A percentile compares a stretch with the other conserved stretches of the same genome.
Evolutionary conservation across 2,329 filamentous ascomycete species (phyloP).

Genomic region (Alternaria gansuensis): DNA sequence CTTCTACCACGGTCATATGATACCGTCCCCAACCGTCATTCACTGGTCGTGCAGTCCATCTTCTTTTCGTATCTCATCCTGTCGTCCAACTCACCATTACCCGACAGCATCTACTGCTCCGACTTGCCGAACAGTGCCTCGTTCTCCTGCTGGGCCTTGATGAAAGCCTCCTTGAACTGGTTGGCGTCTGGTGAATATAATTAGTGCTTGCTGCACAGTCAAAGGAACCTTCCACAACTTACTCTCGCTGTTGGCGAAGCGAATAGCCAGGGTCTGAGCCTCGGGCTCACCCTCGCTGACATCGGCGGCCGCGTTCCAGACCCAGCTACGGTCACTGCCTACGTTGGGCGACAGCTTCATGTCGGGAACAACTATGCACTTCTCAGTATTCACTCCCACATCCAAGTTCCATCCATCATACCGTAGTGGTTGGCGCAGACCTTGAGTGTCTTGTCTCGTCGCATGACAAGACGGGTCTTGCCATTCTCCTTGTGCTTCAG

Average conservation of each 20-base stretch:
- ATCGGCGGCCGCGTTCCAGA: slow-evolving; percentile 98
- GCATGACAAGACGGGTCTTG: slow-evolving; percentile 98
- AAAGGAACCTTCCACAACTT: slow-evolving; percentile 56
- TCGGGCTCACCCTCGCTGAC: slow-evolving; percentile 98
- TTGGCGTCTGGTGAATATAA: slow-evolving; percentile 76
- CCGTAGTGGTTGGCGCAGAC: slow-evolving; percentile 99
- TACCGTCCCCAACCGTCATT: slow-evolving; percentile 39
- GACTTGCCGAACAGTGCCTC: slow-evolving; percentile 75
- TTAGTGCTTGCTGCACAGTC: slow-evolving; percentile 36
- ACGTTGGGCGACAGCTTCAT: slow-evolving; percentile 99
- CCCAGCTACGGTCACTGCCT: slow-evolving; percentile 97
- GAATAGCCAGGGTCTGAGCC: slow-evolving; percentile 93
- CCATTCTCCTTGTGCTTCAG: slow-evolving; percentile 99
- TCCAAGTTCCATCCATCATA: slow-evolving; percentile 59
- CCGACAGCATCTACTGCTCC: slow-evolving; percentile 54
- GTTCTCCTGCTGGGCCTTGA: slow-evolving; percentile 97
- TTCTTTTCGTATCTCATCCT: slow-evolving; percentile 21
- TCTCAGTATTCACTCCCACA: slow-evolving; percentile 31
- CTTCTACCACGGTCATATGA: slow-evolving; percentile 42
- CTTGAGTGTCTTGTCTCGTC: slow-evolving; percentile 99
- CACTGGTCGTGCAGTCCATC: slow-evolving; percentile 42
- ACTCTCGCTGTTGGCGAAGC: slow-evolving; percentile 98
- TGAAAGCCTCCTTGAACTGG: slow-evolving; percentile 95
- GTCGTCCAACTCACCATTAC: slow-evolving; percentile 21
- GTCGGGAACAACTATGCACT: slow-evolving; percentile 81